A percentile compares a stretch with the other conserved stretches of the same genome.
Evolutionary conservation across 1,284 basidiomycete species (phyloP).

Genomic region (Cryptococcus sp.): DNA sequence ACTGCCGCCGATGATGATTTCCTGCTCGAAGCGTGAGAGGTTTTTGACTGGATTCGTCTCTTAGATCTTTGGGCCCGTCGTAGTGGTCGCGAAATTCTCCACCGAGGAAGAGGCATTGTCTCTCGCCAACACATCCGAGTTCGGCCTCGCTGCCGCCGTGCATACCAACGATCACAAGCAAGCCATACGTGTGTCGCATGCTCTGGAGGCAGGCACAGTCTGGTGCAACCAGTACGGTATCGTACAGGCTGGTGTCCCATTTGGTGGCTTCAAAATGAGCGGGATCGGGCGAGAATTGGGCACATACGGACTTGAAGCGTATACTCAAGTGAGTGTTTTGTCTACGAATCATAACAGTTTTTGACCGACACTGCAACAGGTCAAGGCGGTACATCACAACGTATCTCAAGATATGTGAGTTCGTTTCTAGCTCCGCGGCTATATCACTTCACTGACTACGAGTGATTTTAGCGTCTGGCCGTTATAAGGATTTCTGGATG

Average conservation of each 20-base stretch:
- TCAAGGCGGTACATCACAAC: constrained; percentile 86
- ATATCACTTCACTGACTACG: too few species aligned
- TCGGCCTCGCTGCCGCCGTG: constrained; percentile 61
- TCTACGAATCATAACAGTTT: too few species aligned
- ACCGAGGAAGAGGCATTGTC: constrained; percentile 63
- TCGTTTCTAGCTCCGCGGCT: not conserved
- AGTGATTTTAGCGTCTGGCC: too few species aligned
- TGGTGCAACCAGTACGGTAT: constrained; percentile 43
- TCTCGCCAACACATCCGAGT: constrained; percentile 72
- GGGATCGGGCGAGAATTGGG: constrained; percentile 44
- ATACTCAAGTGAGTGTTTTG: too few species aligned
- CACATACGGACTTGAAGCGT: constrained; percentile 1
- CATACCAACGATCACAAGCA: constrained; percentile 81
- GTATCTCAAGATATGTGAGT: constrained; percentile 29
- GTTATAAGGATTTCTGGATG: too few species aligned
- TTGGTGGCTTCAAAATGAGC: constrained; percentile 81
- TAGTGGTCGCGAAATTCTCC: constrained; percentile 72
- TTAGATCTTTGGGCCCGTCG: constrained; percentile 58
- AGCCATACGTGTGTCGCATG: constrained; percentile 75
- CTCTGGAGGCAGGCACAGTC: constrained; percentile 67
- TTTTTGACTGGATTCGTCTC: not conserved
- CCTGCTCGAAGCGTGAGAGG: too few species aligned
- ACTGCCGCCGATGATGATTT: too few species aligned
- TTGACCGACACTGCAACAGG: too few species aligned
- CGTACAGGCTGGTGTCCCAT: constrained; percentile 76